Evolutionary conservation across 768 basidiomycete genomes (phyloP).

Genomic region (Pleurotus salmoneostramineus): DNA sequence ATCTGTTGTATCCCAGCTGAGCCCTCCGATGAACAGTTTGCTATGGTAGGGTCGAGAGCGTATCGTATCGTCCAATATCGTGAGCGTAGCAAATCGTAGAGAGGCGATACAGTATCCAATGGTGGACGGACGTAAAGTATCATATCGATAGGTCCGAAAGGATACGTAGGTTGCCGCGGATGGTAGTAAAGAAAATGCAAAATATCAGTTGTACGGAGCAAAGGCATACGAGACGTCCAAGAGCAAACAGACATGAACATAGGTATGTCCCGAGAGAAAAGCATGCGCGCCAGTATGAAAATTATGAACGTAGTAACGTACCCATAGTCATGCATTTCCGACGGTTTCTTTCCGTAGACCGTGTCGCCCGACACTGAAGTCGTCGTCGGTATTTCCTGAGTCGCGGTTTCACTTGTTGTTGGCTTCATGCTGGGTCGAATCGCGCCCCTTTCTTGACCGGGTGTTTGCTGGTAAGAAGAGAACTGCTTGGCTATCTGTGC

Average conservation of each 20-base stretch:
- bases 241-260: slow-evolving; percentile 21
- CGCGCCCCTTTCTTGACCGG: slow-evolving; percentile 55
- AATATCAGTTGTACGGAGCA: slow-evolving; percentile 7
- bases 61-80: slow-evolving; percentile 6
- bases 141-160: slow-evolving; percentile 5
- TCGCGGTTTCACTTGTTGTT: slow-evolving; percentile 20
- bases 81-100: slow-evolving; percentile 14
- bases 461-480: slow-evolving; percentile 59
- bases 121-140: slow-evolving; percentile 8
- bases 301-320: slow-evolving; percentile 37
- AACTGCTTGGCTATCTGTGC: slow-evolving; percentile 67
- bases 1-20: slow-evolving; percentile 91
- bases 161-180: slow-evolving; percentile 5
- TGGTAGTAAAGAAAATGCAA: slow-evolving; percentile 9
- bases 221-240: background rate
- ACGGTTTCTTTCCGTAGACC: slow-evolving; percentile 56
- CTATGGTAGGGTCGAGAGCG: slow-evolving; percentile 34
- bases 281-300: slow-evolving; percentile 8
- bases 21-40: slow-evolving; percentile 89
- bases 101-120: slow-evolving; percentile 8
- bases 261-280: slow-evolving; percentile 11
- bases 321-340: slow-evolving; percentile 83
- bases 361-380: slow-evolving; percentile 24
- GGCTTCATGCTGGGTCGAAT: slow-evolving; percentile 20
- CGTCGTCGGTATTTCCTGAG: slow-evolving; percentile 26